Base-by-base conservation (phyloP, 73 alveolate genomes). In the Paramecium pentaurelia region DNA sequence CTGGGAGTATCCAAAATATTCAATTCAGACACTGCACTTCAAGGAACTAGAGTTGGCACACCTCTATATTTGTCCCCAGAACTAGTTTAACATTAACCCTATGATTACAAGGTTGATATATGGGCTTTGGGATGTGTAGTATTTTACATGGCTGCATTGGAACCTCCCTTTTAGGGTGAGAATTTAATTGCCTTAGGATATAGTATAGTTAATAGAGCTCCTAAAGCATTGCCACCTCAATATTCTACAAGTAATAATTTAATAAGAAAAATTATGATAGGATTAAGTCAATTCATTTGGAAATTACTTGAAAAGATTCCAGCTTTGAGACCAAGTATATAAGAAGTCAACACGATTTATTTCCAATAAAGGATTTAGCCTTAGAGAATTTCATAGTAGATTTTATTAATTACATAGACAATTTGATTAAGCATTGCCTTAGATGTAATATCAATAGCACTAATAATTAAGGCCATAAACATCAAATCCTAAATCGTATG, bases 81-180 rank as follows among this genome's bases (percentile, higher is more conserved):
- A 93, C 80, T 98, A 40, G 98, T 98, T 3, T 95, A 98, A 88
- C 97, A 97, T 85, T 88, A 96, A 60, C 99, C 99, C 16, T 98
- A 98, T 93, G 99, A 98, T 92, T 97, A 86, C 92, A 96, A 97
- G 95, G 98, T 97, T 27, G 99, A 98, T 92, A 95, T 98, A 16
- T 98, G 99, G 99, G 98, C 99, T 7, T 92, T 98, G 42, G 99
- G 99, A 2, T 97, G 99, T 49, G 98, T 98, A 0, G 64, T 98
- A 38, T 98, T 98, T 93, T 97, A 96, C 86, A 92, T 98, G 86
- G 97, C 99, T 20, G 86, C 96, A 51, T 95, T 98, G 3, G 98
- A 98, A 32, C 99, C 99, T 27, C 99, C 99, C 30, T 98, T 98
- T 92, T 85, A 95, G 60, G 99, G 99, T 16, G 98, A 95, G 75